Evolutionary conservation across 2,329 filamentous ascomycete genomes (phyloP).

Genomic region (Nannizzia gypsea): DNA sequence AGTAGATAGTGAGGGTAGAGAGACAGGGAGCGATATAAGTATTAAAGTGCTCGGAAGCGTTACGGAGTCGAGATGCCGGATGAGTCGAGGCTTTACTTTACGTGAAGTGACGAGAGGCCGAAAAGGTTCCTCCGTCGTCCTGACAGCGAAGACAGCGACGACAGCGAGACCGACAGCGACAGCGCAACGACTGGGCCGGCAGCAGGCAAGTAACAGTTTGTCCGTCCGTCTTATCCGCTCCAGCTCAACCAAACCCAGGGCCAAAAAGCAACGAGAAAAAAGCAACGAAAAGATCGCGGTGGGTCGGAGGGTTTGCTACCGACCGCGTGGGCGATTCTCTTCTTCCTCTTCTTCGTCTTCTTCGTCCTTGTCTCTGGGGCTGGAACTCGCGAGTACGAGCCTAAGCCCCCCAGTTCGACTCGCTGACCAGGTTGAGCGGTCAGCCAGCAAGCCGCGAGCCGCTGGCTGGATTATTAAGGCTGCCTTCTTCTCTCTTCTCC

Average conservation of each 20-base stretch:
- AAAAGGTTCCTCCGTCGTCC: too few relatives aligned
- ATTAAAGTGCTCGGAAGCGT: too few relatives aligned
- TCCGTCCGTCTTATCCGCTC: not conserved
- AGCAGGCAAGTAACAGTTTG: not conserved
- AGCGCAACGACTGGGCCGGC: not conserved
- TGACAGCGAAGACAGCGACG: too few relatives aligned
- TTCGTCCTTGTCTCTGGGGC: not conserved
- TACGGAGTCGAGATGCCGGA: too few relatives aligned
- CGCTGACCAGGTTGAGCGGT: too few relatives aligned
- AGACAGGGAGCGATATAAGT: too few relatives aligned
- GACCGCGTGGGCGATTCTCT: not conserved
- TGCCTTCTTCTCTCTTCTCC: not conserved
- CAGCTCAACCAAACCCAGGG: not conserved
- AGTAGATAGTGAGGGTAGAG: too few relatives aligned
- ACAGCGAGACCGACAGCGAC: too few relatives aligned
- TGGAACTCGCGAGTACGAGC: not conserved
- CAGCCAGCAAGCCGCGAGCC: not conserved
- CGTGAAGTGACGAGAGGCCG: too few relatives aligned
- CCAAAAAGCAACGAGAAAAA: not conserved
- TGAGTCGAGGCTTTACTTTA: too few relatives aligned
- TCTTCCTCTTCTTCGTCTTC: not conserved
- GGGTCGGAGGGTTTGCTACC: constrained; percentile 3
- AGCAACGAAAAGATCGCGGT: not conserved
- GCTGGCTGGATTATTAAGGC: not conserved
- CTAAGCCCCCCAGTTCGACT: too few relatives aligned